Evolutionary conservation across 441 rosid genomes (phyloP).

Genomic region (Aleurites moluccanus): DNA sequence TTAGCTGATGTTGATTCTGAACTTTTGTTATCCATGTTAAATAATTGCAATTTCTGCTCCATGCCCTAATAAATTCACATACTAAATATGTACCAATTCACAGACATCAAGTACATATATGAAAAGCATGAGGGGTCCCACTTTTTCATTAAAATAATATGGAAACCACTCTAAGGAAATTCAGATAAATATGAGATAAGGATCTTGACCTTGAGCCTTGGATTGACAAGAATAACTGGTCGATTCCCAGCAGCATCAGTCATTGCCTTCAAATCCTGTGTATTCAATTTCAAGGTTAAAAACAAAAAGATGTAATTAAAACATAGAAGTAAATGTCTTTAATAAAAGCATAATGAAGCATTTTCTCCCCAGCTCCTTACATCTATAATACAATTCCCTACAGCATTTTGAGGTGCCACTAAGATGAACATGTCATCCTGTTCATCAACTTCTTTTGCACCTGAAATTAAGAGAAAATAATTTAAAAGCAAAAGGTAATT

Average conservation of each 20-base stretch:
- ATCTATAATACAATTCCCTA: constrained; percentile 91
- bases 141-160: not conserved
- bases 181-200: constrained; percentile 12
- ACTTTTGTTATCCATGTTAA: not conserved
- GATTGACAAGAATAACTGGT: constrained; percentile 86
- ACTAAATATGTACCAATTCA: too few species aligned
- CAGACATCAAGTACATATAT: too few species aligned
- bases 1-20: not conserved
- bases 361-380: constrained; percentile 42
- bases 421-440: constrained; percentile 86
- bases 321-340: constrained; percentile 5
- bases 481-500: not conserved
- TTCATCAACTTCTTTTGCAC: constrained; percentile 77
- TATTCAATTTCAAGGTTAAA: constrained; percentile 16
- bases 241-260: constrained; percentile 83
- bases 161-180: constrained; percentile 4
- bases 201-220: constrained; percentile 73
- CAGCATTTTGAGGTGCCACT: constrained; percentile 96
- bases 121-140: not conserved
- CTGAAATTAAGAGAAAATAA: constrained; percentile 32
- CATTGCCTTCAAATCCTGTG: constrained; percentile 90
- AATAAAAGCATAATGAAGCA: constrained; percentile 11
- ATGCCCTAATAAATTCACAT: not conserved
- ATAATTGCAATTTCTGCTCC: not conserved
- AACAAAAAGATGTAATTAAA: constrained; percentile 9